Conservation (phyloP, 2,329 filamentous ascomycete species). For the Hymenoscyphus linearis region DNA sequence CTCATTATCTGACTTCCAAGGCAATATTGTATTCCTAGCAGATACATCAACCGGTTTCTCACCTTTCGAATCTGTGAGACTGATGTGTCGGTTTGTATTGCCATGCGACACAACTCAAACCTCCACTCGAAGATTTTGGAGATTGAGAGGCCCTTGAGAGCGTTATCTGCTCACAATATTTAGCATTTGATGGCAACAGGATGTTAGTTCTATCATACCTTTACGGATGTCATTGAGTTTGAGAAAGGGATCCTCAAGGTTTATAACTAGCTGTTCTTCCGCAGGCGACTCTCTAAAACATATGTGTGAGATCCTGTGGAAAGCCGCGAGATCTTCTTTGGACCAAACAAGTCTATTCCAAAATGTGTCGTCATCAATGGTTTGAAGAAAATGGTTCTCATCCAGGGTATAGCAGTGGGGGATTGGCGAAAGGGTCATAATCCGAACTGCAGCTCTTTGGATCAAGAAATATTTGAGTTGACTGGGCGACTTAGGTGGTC, state of each 20-base stretch:
- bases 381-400: too few relatives aligned
- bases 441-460: too few relatives aligned
- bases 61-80: neutral
- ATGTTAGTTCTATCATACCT: neutral
- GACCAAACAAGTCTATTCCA: neutral
- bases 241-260: neutral
- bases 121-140: neutral
- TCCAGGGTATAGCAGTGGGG: too few relatives aligned
- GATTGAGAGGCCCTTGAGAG: neutral
- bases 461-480: too few relatives aligned
- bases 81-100: neutral
- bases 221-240: neutral
- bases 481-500: too few relatives aligned
- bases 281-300: neutral
- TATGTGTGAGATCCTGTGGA: neutral
- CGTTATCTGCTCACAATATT: neutral
- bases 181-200: neutral
- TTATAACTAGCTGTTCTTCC: neutral
- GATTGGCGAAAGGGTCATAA: too few relatives aligned
- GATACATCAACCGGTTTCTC: neutral
- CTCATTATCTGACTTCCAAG: neutral
- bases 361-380: too few relatives aligned
- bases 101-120: neutral
- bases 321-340: neutral
- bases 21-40: neutral